Evolutionary conservation across 306 rosid genomes (phyloP), one percentile per base, ranked within the genome.

Genomic region (Cercis canadensis): DNA sequence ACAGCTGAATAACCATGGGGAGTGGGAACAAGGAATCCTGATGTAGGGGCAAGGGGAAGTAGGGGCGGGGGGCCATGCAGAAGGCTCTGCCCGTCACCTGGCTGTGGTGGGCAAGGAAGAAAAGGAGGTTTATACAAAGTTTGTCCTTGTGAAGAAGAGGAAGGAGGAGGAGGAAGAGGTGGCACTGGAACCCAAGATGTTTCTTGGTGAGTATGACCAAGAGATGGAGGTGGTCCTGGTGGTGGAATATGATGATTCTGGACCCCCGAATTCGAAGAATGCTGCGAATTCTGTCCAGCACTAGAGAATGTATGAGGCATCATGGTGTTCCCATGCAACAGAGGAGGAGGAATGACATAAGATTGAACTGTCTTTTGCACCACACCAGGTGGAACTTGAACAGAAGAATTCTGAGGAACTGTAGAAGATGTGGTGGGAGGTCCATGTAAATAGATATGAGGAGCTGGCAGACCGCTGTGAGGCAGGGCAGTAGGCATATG

Each of bases 131-230:
- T 80, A 72, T 82, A 79, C 50, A 81, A 57, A 46, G 71, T 51
- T 40, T 83, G 86, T 61, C 83, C 89, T 56, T 81, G 92, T 19
- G 82, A 80, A 45, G 70, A 69, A 11, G 82, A 21, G 49, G 80
- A 70, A 39, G 78, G 78, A 4, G 72, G 81, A 3, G 75, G 85
- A 51, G 85, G 82, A 74, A 43, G 16, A 19, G 84, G 78, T 34
- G 58, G 85, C 56, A 62, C 75, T 5, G 73, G 75, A 44, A 83
- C 66, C 83, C 78, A 82, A 54, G 86, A 69, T 31, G 70, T 34
- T 37, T 80, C 84, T 32, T 67, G 81, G 63, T 24, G 45, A 54
- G 82, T 50, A 53, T 73, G 73, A 44, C 72, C 82, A 65, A 54
- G 59, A 58, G 78, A 56, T 0, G 74, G 68, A 67, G 76, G 88